A percentile compares a stretch with the other conserved stretches of the same genome.
phyloP scores from a whole-genome alignment of 441 rosid species.

The Jatropha multifida region DNA sequence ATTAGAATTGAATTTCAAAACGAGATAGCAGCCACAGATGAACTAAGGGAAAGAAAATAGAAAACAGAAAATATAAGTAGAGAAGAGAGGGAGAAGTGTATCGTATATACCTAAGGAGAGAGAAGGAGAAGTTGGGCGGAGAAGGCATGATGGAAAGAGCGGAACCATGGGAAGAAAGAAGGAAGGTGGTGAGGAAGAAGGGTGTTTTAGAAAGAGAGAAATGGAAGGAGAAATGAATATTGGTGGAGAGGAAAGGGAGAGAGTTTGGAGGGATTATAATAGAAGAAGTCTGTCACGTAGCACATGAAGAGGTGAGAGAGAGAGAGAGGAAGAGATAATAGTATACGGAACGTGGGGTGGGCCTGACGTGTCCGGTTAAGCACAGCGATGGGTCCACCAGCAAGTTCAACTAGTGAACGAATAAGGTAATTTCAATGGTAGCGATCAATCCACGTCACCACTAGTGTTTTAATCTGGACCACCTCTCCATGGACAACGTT shows the following conservation, averaged over 20 bases:
- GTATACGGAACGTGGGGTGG: slow-evolving; percentile 11
- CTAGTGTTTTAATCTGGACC: neutral
- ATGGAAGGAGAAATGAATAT: neutral
- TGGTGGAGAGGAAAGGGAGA: neutral
- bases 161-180: neutral
- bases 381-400: neutral
- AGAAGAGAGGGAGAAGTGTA: no score
- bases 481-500: neutral
- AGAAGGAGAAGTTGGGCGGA: slow-evolving; percentile 30
- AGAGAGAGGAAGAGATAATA: neutral
- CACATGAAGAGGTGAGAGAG: slow-evolving; percentile 22
- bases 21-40: no score
- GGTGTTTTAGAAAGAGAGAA: neutral
- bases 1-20: no score
- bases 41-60: no score
- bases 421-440: neutral
- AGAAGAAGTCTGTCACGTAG: slow-evolving; percentile 27
- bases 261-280: slow-evolving; percentile 35
- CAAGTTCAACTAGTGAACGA: neutral
- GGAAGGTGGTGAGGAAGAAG: neutral
- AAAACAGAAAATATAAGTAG: no score
- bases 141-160: neutral
- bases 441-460: neutral
- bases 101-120: slow-evolving; percentile 37
- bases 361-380: neutral